Percentiles rank a stretch among this genome's conserved stretches.
phyloP scores from a whole-genome alignment of 2,329 filamentous ascomycete species.

The Bipolaris sorokiniana region DNA sequence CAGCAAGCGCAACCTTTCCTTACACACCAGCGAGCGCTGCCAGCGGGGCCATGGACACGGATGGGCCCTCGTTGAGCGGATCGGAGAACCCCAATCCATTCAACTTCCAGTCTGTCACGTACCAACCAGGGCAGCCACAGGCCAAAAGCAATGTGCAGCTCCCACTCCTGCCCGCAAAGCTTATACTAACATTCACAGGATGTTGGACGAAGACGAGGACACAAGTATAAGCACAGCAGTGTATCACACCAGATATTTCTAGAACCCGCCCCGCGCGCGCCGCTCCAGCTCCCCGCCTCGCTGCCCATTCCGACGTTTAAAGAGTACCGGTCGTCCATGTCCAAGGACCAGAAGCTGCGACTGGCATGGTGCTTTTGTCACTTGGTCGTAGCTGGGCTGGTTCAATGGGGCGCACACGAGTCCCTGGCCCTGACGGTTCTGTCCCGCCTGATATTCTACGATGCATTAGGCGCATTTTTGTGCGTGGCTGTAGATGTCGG shows the following conservation, averaged over 20 bases:
- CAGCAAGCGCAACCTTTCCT: slow-evolving; percentile 44
- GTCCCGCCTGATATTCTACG: slow-evolving; percentile 92
- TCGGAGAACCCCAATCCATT: slow-evolving; percentile 70
- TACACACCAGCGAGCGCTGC: slow-evolving; percentile 39
- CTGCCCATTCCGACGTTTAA: slow-evolving; percentile 87
- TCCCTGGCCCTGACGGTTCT: slow-evolving; percentile 90
- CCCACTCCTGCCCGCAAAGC: not conserved
- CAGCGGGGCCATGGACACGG: slow-evolving; percentile 39
- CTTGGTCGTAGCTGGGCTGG: slow-evolving; percentile 78
- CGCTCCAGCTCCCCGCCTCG: slow-evolving; percentile 86
- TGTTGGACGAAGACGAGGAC: slow-evolving; percentile 87
- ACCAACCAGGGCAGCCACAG: slow-evolving; percentile 65
- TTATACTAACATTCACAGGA: slow-evolving; percentile 63
- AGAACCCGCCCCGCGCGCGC: slow-evolving; percentile 83
- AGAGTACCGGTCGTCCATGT: slow-evolving; percentile 91
- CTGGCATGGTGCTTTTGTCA: slow-evolving; percentile 92
- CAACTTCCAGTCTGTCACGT: slow-evolving; percentile 80
- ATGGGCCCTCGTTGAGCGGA: slow-evolving; percentile 37
- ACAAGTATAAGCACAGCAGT: slow-evolving; percentile 97
- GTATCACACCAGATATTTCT: slow-evolving; percentile 97
- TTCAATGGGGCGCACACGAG: slow-evolving; percentile 83
- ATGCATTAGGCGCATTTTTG: slow-evolving; percentile 87
- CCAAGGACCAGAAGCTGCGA: slow-evolving; percentile 80
- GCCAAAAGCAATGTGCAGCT: slow-evolving; percentile 65
- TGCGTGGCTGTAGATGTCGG: slow-evolving; percentile 93